Base-by-base conservation (phyloP, 768 basidiomycete species). In the Amanita brunnescens region DNA sequence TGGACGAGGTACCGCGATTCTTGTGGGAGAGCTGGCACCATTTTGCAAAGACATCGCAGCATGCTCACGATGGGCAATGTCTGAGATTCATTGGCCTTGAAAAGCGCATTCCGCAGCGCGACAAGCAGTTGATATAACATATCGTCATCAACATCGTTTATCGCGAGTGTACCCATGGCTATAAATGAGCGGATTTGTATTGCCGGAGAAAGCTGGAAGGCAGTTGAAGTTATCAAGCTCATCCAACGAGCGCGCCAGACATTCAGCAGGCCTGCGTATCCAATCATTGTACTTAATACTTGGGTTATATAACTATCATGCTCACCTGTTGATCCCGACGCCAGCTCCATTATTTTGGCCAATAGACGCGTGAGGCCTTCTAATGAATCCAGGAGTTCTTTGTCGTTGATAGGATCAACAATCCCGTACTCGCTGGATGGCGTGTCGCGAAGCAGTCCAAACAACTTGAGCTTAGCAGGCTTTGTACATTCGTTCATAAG, bases 211-310 rank as follows among this genome's bases (percentile, higher is more conserved):
- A 86, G 77, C 60, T 95, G 93, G 70, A 95, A 95, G 18, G 92
- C 91, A 0, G 87, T 88, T 1, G 89, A 81, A 1, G 88, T 87
- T 12, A 91, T 81, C 52, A 96, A 64, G 37, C 89, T 83, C 86
- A 92, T 92, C 91, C 92, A 95, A 32, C 93, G 77, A 23, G 92
- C 90, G 53, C 87, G 79, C 93, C 93, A 96, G 2, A 87, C 79
- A 60, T 96, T 96, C 26, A 87, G 67, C 2, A 91, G 65, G 9
- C 84, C 89, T 89, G 35, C 24, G 18, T 18, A 49, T 18, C 49
- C 42, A 13, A 45, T 21, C 42, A n/a, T 54, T 41, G 59, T 9
- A 29, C 16, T 5, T 16, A 29, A 38, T 38, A 23, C n/a, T 16
- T 14, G 32, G 42, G 10, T 35, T 13, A 29, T 37, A 23, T 24